Conservation (phyloP, 805 yeast genomes). For the Teunomyces tritomae region DNA sequence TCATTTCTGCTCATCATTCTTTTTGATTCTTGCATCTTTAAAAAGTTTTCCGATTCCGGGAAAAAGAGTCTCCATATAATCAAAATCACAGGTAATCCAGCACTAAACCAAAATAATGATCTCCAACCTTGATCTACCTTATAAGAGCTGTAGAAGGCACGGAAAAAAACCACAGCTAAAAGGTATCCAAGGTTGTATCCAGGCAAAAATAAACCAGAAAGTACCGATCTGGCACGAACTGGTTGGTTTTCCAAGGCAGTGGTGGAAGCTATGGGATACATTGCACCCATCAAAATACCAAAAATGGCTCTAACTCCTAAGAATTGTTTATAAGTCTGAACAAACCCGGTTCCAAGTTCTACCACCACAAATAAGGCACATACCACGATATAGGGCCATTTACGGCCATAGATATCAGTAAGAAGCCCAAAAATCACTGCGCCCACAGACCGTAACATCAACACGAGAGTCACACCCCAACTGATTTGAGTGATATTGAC, state of each 20-base stretch:
- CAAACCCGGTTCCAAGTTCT: slow-evolving; percentile 24
- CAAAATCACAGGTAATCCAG: slow-evolving; percentile 22
- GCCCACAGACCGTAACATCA: slow-evolving; percentile 26
- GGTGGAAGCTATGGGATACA: slow-evolving; percentile 21
- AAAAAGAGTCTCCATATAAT: slow-evolving; percentile 18
- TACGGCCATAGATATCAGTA: slow-evolving; percentile 24
- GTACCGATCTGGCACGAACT: slow-evolving; percentile 16
- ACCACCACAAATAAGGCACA: slow-evolving; percentile 18
- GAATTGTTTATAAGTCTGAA: slow-evolving; percentile 19
- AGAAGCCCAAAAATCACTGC: slow-evolving; percentile 22
- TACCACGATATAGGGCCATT: slow-evolving; percentile 21
- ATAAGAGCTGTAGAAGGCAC: slow-evolving; percentile 18
- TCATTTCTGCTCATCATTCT: background rate
- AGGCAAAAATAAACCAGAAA: slow-evolving; percentile 24
- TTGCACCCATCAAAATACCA: slow-evolving; percentile 26
- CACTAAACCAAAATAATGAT: slow-evolving; percentile 25
- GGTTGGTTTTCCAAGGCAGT: slow-evolving; percentile 23
- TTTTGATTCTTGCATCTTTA: slow-evolving; percentile 2
- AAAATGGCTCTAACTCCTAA: slow-evolving; percentile 23
- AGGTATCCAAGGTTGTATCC: slow-evolving; percentile 26
- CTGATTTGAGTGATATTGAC: slow-evolving; percentile 17
- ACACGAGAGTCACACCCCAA: slow-evolving; percentile 26
- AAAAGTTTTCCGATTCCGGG: slow-evolving; percentile 8
- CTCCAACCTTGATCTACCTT: slow-evolving; percentile 19
- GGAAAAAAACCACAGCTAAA: slow-evolving; percentile 21